Conservation (phyloP, 2,329 filamentous ascomycete genomes). For the Fusarium sp. region DNA sequence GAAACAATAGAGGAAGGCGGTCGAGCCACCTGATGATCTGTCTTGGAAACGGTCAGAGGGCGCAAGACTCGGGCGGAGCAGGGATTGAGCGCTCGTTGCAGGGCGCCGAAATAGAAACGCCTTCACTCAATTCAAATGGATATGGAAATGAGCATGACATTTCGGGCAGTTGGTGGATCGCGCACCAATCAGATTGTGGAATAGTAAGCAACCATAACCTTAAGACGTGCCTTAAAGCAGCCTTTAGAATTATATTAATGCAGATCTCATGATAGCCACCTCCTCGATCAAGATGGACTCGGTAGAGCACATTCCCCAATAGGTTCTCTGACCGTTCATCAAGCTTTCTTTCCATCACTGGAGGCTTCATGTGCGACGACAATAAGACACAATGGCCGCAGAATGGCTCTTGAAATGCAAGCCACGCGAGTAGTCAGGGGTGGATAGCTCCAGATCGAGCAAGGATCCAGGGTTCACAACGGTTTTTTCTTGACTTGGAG, state of each 20-base stretch:
- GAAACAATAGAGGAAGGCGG: constrained; percentile 29
- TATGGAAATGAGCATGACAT: constrained; percentile 14
- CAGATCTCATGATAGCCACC: background rate
- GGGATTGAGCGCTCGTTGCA: constrained; percentile 34
- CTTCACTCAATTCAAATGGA: background rate
- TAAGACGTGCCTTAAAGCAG: background rate
- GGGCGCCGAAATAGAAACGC: constrained; percentile 19
- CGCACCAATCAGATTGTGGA: constrained; percentile 8
- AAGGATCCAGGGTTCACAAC: constrained; percentile 24
- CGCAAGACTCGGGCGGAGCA: constrained; percentile 41
- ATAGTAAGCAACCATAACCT: background rate
- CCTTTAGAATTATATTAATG: background rate
- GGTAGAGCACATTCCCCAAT: background rate
- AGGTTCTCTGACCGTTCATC: background rate
- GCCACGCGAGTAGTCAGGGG: constrained; percentile 29
- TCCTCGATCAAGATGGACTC: background rate
- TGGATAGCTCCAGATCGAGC: constrained; percentile 14
- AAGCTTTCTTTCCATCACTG: background rate
- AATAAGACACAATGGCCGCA: background rate
- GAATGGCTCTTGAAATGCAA: constrained; percentile 5
- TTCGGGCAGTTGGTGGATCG: background rate
- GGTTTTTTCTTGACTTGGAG: constrained; percentile 1
- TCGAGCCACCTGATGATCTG: constrained; percentile 38
- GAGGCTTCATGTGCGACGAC: background rate
- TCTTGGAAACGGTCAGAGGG: constrained; percentile 29